Evolutionary conservation across 768 basidiomycete genomes (phyloP), one percentile per base, ranked within the genome.

Genomic region (Sporobolomyces pararoseus): DNA sequence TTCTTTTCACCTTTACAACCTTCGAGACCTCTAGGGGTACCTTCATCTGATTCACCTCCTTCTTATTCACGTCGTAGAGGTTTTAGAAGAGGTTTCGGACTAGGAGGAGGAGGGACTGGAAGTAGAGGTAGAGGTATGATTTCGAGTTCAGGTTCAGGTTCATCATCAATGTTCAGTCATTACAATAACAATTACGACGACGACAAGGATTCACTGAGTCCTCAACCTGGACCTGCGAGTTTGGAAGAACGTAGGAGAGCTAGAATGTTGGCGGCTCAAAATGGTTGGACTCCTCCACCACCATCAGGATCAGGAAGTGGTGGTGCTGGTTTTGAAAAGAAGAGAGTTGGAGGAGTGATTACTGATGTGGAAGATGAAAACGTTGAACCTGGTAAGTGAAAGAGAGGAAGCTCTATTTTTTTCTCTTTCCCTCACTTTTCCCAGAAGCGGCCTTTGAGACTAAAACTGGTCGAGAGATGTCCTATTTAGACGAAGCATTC

Each of bases 151-250:
- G 13, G 7, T 55, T 14, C 34, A 13, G 52, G 52, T 29, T 31
- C 25, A n/a, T n/a, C n/a, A n/a, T n/a, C n/a, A n/a, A n/a, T n/a
- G n/a, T n/a, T n/a, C n/a, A n/a, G n/a, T n/a, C n/a, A n/a, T n/a
- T n/a, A n/a, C n/a, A n/a, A n/a, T n/a, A n/a, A n/a, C n/a, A n/a
- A n/a, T n/a, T n/a, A n/a, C n/a, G n/a, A n/a, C n/a, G n/a, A n/a
- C n/a, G n/a, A n/a, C n/a, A n/a, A n/a, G n/a, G n/a, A 37, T 25
- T 61, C 59, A 32, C 27, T 42, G 39, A 65, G 63, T 34, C 23
- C 64, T 31, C 34, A 59, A 9, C 69, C 69, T 2, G 69, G 69
- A 6, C 69, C 69, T 14, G 69, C 69, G 53, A 70, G 69, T 37
- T 23, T 65, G 13, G 69, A 70, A 37, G 69, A 70, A 31, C 14